Base-by-base conservation (phyloP, 2,329 filamentous ascomycete species). In the Sclerotinia minor region DNA sequence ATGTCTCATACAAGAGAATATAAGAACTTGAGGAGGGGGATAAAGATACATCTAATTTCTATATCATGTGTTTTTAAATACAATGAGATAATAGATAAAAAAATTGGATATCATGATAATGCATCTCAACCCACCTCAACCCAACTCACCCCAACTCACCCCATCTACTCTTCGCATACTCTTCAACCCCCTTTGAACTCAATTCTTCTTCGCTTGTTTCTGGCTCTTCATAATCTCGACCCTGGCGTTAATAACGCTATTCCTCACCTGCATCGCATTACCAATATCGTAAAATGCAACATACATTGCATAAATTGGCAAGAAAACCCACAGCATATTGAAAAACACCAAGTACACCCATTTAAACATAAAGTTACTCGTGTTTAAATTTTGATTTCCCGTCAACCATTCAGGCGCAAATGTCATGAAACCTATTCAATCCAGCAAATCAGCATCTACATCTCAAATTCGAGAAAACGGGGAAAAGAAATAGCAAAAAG, bases 261-360 rank as follows among this genome's bases (percentile, higher is more conserved):
- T 76, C 58, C 80, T 73, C n/a, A 79, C 78, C 67, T 76, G 77
- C 71, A 87, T 84, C 0, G 86, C 86, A 65, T 82, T 78, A 11
- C 80, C 80, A 64, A 89, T 87, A 70, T 89, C 85, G 26, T 75
- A 72, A 52, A 82, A 81, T 1, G 83, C 81, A 67, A 87, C 81
- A 72, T 81, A 87, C 67, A 89, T 80, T 26, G 83, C 81, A 76
- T 87, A 90, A 1, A 85, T 67, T 0, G 88, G 88, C 70, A 89
- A 82, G 70, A 84, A 83, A 5, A 90, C 87, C 88, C 88, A 90
- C 5, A 89, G 79, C 73, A 82, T 83, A 77, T 90, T 90, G 81
- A 90, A 90, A 78, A 90, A 89, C 72, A 88, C 80, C 21, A 90
- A 79, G 72, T 89, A 90, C 19, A 89, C 80, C 87, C 87, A 90